Conservation (phyloP, 1,284 basidiomycete species). For the Pseudozyma hubeiensis region DNA sequence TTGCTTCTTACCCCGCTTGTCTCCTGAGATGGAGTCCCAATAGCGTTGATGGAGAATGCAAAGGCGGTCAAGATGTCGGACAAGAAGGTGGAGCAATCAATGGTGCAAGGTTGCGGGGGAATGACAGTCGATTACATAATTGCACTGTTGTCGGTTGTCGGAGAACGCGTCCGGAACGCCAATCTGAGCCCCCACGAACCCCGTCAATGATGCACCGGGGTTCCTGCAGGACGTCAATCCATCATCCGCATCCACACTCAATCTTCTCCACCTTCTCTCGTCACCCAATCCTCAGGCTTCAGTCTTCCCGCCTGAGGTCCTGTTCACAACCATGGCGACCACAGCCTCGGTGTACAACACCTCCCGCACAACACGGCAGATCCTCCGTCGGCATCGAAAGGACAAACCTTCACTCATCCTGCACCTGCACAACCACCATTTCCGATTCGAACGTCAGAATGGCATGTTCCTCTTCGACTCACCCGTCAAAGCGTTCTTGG, state of each 20-base stretch:
- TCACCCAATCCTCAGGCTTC: constrained; percentile 1
- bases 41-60: no score
- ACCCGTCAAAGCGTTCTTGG: constrained; percentile 62
- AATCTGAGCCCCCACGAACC: neutral
- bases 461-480: constrained; percentile 64
- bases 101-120: neutral
- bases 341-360: constrained; percentile 66
- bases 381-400: constrained; percentile 63
- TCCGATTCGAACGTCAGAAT: constrained; percentile 66
- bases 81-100: constrained; percentile 10
- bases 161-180: constrained; percentile 8
- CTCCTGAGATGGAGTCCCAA: no score
- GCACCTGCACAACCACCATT: constrained; percentile 61
- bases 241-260: constrained; percentile 3
- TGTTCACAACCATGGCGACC: constrained; percentile 56
- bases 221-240: constrained; percentile 23
- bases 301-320: neutral
- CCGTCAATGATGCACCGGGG: neutral
- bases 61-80: no score
- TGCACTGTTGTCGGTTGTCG: constrained; percentile 18
- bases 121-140: constrained; percentile 24
- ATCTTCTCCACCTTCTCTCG: neutral
- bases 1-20: no score
- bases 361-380: constrained; percentile 64
- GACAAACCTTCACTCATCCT: constrained; percentile 62